phyloP scores from a whole-genome alignment of 148 eudicot species.

The Silene conica region DNA sequence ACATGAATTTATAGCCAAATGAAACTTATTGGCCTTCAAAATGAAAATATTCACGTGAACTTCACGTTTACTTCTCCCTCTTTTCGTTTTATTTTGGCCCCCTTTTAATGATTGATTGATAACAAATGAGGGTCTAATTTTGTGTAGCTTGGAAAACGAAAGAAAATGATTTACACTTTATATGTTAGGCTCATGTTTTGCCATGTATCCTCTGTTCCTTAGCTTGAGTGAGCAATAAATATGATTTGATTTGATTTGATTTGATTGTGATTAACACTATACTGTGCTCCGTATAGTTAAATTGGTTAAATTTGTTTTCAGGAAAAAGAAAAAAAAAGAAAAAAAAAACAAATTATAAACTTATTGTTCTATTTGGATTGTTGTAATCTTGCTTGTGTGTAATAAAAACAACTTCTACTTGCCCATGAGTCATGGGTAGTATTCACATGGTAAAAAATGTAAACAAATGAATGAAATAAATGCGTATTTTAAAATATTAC shows the following conservation, averaged over 20 bases:
- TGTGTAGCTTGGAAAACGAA: constrained; percentile 5
- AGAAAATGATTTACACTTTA: neutral
- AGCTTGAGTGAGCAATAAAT: neutral
- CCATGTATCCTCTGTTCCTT: neutral
- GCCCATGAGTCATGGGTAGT: no score
- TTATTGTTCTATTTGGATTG: no score
- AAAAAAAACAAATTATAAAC: no score
- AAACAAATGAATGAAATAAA: no score
- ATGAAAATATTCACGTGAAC: constrained; percentile 25
- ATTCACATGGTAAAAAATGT: no score
- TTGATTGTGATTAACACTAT: constrained; percentile 2
- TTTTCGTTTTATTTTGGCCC: neutral
- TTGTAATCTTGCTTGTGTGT: no score
- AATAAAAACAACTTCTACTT: no score
- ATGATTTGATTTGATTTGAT: neutral
- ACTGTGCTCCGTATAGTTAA: neutral
- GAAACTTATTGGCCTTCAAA: constrained; percentile 3
- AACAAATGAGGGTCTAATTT: neutral
- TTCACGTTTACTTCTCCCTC: constrained; percentile 16
- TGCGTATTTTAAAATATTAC: no score
- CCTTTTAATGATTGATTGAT: neutral
- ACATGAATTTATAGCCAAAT: constrained; percentile 23
- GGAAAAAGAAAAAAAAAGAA: no score
- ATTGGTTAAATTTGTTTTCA: no score
- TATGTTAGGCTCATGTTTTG: neutral